These are phyloP conservation scores for Xylariales sp. DNA, from an alignment of 2,329 filamentous ascomycete genomes.

Conservation along the genomic window DNA sequence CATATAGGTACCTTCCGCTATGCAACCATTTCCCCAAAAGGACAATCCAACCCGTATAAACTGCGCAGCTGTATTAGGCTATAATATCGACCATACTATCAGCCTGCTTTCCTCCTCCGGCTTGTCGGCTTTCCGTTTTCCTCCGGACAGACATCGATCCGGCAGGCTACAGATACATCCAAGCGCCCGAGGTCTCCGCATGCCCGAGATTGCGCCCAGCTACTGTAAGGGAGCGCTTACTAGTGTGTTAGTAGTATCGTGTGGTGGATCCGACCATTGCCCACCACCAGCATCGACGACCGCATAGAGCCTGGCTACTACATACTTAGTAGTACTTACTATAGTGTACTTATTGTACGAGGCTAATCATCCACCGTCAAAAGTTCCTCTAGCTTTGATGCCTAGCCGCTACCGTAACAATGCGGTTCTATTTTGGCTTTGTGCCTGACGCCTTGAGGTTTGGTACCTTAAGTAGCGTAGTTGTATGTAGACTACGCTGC, in stretches of 20 bases:
- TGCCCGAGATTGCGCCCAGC: conserved; percentile 26
- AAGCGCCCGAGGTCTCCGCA: conserved; percentile 25
- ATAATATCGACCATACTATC: conserved; percentile 10
- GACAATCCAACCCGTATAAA: conserved; percentile 4
- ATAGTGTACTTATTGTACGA: background rate
- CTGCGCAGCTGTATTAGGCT: conserved; percentile 4
- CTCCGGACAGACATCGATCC: background rate
- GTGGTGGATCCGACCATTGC: conserved; percentile 10
- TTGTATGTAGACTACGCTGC: background rate
- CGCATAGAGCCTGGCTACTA: background rate
- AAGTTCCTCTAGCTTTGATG: conserved; percentile 12
- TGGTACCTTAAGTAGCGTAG: no score
- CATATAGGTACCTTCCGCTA: conserved; percentile 12
- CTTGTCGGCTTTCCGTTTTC: background rate
- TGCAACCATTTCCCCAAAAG: conserved; percentile 21
- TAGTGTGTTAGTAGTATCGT: conserved; percentile 10
- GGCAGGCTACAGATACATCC: conserved; percentile 9
- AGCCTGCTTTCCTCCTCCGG: background rate
- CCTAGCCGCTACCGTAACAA: conserved; percentile 24
- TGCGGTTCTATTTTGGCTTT: conserved; percentile 22
- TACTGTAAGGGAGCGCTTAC: conserved; percentile 26
- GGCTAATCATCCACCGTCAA: background rate
- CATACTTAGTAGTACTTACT: background rate
- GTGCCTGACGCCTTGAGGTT: background rate
- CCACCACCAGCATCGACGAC: conserved; percentile 5